phyloP scores from a whole-genome alignment of 164 flowering plant genomes.

The Tinospora cordifolia region DNA sequence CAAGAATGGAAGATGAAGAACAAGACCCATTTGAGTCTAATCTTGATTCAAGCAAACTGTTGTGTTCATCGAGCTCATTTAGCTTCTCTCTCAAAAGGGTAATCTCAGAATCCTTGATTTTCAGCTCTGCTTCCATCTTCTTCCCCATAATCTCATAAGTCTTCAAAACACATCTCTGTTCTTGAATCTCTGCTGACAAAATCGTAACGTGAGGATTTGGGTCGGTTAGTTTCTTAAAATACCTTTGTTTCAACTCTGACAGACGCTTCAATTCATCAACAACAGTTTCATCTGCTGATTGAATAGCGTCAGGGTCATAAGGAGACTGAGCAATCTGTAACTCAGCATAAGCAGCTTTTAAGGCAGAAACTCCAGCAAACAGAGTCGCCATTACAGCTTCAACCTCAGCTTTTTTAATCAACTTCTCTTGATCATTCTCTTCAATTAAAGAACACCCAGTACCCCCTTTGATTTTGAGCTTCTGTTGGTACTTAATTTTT shows the following conservation, averaged over 20 bases:
- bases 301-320: constrained; percentile 56
- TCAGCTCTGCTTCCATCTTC: constrained; percentile 44
- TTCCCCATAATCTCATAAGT: constrained; percentile 63
- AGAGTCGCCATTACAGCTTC: constrained; percentile 16
- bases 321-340: constrained; percentile 81
- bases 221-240: constrained; percentile 53
- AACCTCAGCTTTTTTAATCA: neutral
- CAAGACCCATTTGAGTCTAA: constrained; percentile 29
- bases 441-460: neutral
- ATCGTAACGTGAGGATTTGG: constrained; percentile 60
- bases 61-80: constrained; percentile 38
- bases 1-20: constrained; percentile 8
- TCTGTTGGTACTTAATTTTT: neutral
- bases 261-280: constrained; percentile 53
- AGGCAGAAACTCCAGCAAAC: constrained; percentile 52
- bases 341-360: constrained; percentile 73
- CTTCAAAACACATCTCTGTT: constrained; percentile 66
- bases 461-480: neutral
- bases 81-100: constrained; percentile 25
- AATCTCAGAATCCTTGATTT: constrained; percentile 36
- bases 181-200: constrained; percentile 73
- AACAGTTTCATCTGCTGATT: constrained; percentile 56
- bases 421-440: neutral
- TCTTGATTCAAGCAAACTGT: constrained; percentile 40
- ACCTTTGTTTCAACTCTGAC: constrained; percentile 63